phyloP scores from a whole-genome alignment of 345 rosid species.

The Tarenaya hassleriana region DNA sequence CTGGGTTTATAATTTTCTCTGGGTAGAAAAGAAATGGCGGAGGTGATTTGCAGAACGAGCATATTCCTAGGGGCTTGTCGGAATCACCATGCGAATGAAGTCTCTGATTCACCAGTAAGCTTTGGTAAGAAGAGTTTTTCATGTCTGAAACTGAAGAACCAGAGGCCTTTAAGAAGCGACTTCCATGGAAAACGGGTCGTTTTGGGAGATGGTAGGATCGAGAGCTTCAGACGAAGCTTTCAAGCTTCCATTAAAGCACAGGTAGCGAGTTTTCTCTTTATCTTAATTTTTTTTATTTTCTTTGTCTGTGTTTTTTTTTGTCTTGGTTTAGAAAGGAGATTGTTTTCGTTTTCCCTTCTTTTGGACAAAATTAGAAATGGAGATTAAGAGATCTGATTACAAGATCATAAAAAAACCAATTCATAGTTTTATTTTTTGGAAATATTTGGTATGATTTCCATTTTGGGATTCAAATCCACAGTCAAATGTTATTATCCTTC shows the following conservation, averaged over 20 bases:
- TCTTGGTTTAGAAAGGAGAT: not conserved
- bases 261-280: slow-evolving; percentile 31
- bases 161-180: slow-evolving; percentile 35
- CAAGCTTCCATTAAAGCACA: slow-evolving; percentile 39
- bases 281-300: not conserved
- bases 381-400: not conserved
- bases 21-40: slow-evolving; percentile 33
- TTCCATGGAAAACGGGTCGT: slow-evolving; percentile 44
- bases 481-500: not conserved
- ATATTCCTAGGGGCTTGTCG: slow-evolving; percentile 29
- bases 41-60: slow-evolving; percentile 41
- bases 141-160: slow-evolving; percentile 28
- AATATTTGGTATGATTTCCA: too few relatives aligned
- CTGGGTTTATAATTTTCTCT: not conserved
- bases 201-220: slow-evolving; percentile 25
- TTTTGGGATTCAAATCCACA: too few relatives aligned
- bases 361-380: not conserved
- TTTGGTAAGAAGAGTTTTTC: slow-evolving; percentile 32
- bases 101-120: slow-evolving; percentile 26
- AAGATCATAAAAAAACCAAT: too few relatives aligned
- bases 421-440: too few relatives aligned
- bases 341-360: not conserved
- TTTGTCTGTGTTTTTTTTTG: not conserved
- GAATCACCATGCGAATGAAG: slow-evolving; percentile 28
- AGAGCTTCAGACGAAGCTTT: slow-evolving; percentile 24